Percentiles rank a stretch among this genome's conserved stretches.
Evolutionary conservation across 2,329 filamentous ascomycete species (phyloP).

Genomic region (Ceratocystis variospora): DNA sequence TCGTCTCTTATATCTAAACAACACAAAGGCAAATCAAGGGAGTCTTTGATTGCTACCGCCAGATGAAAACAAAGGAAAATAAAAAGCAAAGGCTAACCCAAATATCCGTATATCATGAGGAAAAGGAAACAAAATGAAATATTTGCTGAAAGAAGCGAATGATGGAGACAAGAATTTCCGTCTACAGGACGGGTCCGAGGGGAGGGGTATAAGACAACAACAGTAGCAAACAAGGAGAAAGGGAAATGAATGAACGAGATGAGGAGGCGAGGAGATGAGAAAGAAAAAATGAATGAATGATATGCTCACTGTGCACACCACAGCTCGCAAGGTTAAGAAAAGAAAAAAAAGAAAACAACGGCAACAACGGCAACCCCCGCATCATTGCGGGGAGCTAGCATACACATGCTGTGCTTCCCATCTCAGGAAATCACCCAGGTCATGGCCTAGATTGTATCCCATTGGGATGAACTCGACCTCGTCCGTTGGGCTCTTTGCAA

Average conservation of each 20-base stretch:
- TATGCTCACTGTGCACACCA: too few species aligned
- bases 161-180: background rate
- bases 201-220: conserved; percentile 9
- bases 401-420: conserved; percentile 43
- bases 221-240: conserved; percentile 16
- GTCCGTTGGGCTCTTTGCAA: conserved; percentile 32
- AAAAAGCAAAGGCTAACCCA: conserved; percentile 10
- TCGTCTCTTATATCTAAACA: too few species aligned
- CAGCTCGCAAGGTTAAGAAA: conserved; percentile 9
- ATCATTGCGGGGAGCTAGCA: conserved; percentile 23
- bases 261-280: conserved; percentile 10
- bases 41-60: background rate
- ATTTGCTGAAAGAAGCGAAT: background rate
- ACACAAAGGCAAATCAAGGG: too few species aligned
- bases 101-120: conserved; percentile 11
- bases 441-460: conserved; percentile 47
- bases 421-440: conserved; percentile 43
- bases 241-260: background rate
- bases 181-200: background rate
- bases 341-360: background rate
- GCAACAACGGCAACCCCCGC: too few species aligned
- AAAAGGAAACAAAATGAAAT: conserved; percentile 8
- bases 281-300: conserved; percentile 7
- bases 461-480: conserved; percentile 35
- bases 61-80: background rate